Base-by-base conservation (phyloP, 257 asterid genomes). In the Nicotiana benthamiana region DNA sequence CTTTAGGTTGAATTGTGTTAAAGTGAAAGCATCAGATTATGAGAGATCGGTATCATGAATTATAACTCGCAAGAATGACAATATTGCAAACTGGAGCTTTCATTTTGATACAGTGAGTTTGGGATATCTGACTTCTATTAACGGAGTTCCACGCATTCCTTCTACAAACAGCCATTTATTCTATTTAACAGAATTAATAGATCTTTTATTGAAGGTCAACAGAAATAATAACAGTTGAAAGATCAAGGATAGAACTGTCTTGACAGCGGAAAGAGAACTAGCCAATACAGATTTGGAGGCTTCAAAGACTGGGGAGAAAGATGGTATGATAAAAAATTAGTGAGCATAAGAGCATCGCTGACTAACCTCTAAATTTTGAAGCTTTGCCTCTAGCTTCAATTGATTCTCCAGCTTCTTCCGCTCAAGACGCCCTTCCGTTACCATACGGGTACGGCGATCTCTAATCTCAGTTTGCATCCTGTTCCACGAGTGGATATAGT, bases 321-420 rank as follows among this genome's bases (percentile, higher is more conserved):
- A n/a, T 46, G 48, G 60, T 24, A 12, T 6, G 59, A 72, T 72
- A 46, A 11, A 46, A 40, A 46, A 22, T 61, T 6, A 43, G 8
- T 18, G 40, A 11, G 15, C 78, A 24, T 48, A 74, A 74, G 24
- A 74, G 51, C n/a, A 8, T 74, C 26, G 2, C 15, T 17, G 51
- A 72, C 78, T 46, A 80, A 95, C 99, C 98, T 92, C 97, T 77
- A 93, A 83, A 83, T 88, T 97, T 63, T 93, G 97, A 88, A 95
- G 92, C 85, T 91, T 95, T 52, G 95, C 90, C 81, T 95, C 96
- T 1, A 95, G 96, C 90, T 93, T 93, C 88, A 90, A 77, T 77
- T 93, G 97, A 84, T 89, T 91, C 86, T 89, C 97, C 15, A 89
- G 88, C 84, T 91, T 92, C 91, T 88, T 93, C 91, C 86, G 96